Conservation (phyloP, 352 stramenopile genomes). For the Globisporangium cylindrosporum region DNA sequence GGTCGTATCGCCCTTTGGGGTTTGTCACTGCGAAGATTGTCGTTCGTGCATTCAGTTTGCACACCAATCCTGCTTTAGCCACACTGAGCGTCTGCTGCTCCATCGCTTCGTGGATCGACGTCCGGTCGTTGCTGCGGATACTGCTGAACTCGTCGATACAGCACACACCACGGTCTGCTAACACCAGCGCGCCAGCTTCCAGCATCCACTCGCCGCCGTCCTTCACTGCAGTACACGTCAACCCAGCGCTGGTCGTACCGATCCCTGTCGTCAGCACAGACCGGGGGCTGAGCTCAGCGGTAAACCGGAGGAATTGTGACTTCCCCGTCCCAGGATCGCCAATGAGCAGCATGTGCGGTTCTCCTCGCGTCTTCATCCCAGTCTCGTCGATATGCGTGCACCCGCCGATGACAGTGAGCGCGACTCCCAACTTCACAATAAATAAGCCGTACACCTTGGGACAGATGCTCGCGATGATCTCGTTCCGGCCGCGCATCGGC, state of each 20-base stretch:
- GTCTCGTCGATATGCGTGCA: slow-evolving; percentile 66
- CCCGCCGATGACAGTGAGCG: slow-evolving; percentile 93
- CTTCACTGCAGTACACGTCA: slow-evolving; percentile 96
- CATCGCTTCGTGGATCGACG: slow-evolving; percentile 97
- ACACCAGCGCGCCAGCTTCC: slow-evolving; percentile 93
- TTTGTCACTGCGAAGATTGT: slow-evolving; percentile 97
- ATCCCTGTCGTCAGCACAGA: slow-evolving; percentile 96
- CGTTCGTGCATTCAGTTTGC: slow-evolving; percentile 93
- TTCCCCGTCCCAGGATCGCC: slow-evolving; percentile 86
- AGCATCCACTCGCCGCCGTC: slow-evolving; percentile 96
- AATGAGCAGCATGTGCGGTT: slow-evolving; percentile 86
- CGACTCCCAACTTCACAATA: slow-evolving; percentile 91
- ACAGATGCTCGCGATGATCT: slow-evolving; percentile 93
- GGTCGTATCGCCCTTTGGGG: slow-evolving; percentile 86
- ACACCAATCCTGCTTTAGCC: slow-evolving; percentile 97
- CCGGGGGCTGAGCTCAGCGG: slow-evolving; percentile 91
- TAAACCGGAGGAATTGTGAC: slow-evolving; percentile 96
- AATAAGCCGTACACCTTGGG: slow-evolving; percentile 94
- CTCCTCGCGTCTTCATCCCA: slow-evolving; percentile 76
- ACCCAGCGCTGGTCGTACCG: slow-evolving; percentile 93
- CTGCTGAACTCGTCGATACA: slow-evolving; percentile 98
- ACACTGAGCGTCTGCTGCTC: slow-evolving; percentile 97
- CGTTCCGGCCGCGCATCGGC: slow-evolving; percentile 77
- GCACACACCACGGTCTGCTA: slow-evolving; percentile 91
- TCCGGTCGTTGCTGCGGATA: slow-evolving; percentile 92